A percentile compares a stretch with the other conserved stretches of the same genome.
Conservation (phyloP, 2,329 filamentous ascomycete genomes). For the Penicillium corylophilum region DNA sequence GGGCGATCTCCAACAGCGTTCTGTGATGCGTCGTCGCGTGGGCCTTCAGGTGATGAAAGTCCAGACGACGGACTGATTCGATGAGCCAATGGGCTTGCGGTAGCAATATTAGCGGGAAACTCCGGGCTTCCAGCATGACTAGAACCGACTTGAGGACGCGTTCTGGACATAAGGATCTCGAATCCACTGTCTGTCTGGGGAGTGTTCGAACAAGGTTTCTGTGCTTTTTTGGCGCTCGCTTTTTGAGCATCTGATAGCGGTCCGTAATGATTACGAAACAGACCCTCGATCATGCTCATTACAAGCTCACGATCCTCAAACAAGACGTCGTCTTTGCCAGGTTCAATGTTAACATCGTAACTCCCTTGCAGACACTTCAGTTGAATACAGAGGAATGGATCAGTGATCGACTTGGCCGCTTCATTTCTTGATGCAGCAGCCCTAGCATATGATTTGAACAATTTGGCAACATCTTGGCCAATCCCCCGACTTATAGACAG, state of each 20-base stretch:
- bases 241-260: constrained; percentile 13
- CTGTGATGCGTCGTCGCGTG: not conserved
- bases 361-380: constrained; percentile 53
- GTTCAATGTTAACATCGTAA: constrained; percentile 64
- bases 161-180: constrained; percentile 15
- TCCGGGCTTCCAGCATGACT: not conserved
- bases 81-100: not conserved
- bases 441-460: constrained; percentile 53
- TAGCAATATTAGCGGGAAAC: not conserved
- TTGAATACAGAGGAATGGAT: constrained; percentile 58
- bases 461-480: constrained; percentile 53
- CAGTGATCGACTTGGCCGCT: constrained; percentile 35
- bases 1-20: not conserved
- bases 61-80: not conserved
- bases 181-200: not conserved
- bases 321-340: constrained; percentile 62
- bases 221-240: not conserved
- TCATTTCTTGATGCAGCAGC: constrained; percentile 26
- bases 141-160: not conserved
- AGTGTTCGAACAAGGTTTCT: not conserved
- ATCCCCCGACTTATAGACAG: constrained; percentile 51
- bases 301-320: constrained; percentile 52
- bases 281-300: constrained; percentile 42
- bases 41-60: not conserved
- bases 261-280: constrained; percentile 47